Conservation (phyloP, 2,329 filamentous ascomycete genomes). For the Cryphonectria carpinicola region DNA sequence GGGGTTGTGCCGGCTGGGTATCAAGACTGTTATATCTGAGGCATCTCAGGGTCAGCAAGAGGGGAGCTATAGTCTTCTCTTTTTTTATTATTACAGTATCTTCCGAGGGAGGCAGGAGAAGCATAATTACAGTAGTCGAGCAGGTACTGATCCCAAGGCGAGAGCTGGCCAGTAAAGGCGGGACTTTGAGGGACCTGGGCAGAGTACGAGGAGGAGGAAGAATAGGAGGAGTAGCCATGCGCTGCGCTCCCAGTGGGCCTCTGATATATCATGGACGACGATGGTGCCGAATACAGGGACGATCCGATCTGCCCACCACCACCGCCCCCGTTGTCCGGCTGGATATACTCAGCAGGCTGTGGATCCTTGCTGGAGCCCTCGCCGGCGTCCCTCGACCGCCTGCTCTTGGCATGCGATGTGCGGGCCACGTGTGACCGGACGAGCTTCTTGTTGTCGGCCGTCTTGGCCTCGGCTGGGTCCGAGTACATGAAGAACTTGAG, state of each 20-base stretch:
- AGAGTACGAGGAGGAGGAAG: neutral
- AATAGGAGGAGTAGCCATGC: too few species aligned
- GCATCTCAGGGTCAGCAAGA: neutral
- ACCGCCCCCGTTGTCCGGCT: neutral
- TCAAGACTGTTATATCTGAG: conserved; percentile 14
- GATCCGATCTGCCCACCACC: neutral
- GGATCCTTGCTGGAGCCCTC: neutral
- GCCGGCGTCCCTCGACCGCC: conserved; percentile 6
- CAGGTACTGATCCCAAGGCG: conserved; percentile 8
- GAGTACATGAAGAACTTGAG: conserved; percentile 26
- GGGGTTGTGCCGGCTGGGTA: conserved; percentile 16
- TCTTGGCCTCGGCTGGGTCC: conserved; percentile 21
- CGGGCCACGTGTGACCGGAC: conserved; percentile 24
- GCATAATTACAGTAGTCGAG: conserved; percentile 19
- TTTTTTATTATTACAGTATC: too few species aligned
- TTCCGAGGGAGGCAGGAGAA: too few species aligned
- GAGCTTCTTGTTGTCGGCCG: conserved; percentile 19
- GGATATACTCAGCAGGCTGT: neutral
- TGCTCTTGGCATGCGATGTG: conserved; percentile 21
- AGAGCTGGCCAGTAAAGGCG: neutral
- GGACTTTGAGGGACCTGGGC: neutral
- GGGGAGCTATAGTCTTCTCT: neutral
- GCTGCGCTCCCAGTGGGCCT: neutral
- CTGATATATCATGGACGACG: neutral
- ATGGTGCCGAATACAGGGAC: neutral